Evolutionary conservation across 2,329 filamentous ascomycete species (phyloP), one percentile per base, ranked within the genome.

Genomic region (Lachnellula subtilissima): DNA sequence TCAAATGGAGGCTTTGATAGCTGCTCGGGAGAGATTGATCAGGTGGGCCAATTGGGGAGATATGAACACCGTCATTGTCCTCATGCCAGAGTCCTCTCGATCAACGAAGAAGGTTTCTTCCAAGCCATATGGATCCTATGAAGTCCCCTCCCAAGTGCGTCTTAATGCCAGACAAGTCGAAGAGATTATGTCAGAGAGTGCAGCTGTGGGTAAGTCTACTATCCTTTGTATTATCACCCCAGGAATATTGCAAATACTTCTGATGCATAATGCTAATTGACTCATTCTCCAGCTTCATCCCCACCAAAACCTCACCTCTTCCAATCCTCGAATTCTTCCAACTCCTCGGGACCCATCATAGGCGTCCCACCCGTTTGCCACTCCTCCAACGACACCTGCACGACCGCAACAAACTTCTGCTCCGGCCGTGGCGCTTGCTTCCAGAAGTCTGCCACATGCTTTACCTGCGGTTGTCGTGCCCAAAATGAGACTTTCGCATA

Each of bases 351-450:
- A 25, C 63, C 62, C 6, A 54, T 69, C 25, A 56, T 45, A 22
- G 62, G 65, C 19, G 55, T 69, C 22, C 61, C 92, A 48, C 87
- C 89, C 6, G 74, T 83, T 47, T 97, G 93, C 79, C 93, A 95
- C 77, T 71, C 77, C 52, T 86, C 85, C 2, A 74, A 84, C 64
- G 83, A 85, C 42, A 76, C 80, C 55, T 97, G 93, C 74, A 74
- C 80, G 50, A 78, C 79, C 55, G 77, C 76, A 42, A 99, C 94
- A 2, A 81, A 84, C 65, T 84, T 84, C 69, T 99, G 94, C 79
- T 90, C 88, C 14, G 85, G 87, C 53, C 91, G 94, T 72, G 94
- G 94, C 48, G 69, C 73, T 28, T 97, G 94, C 76, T 76, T 80
- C 62, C 78, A 87, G 70, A 87, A 86, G 67, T 91, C 82, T 61